Evolutionary conservation across 2,329 filamentous ascomycete genomes (phyloP), one percentile per base, ranked within the genome.

Genomic region (Botryotinia narcissicola): DNA sequence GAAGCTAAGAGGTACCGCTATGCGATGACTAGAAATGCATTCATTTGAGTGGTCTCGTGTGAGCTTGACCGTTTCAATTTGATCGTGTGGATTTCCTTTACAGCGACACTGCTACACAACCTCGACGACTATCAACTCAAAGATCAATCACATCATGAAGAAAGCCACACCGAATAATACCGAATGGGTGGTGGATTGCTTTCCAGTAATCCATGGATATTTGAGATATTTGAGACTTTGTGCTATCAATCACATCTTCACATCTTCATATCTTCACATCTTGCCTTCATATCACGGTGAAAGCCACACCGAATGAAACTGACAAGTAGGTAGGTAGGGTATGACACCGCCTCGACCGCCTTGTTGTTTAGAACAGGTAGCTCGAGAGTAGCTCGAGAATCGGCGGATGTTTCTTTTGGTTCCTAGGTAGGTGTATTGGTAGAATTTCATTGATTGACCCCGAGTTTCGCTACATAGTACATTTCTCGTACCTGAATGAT

Each of bases 81-180:
- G 62, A 64, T 64, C 62, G 40, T 64, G 62, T 64, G 62, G n/a
- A 35, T 32, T 64, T 64, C 9, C n/a, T 46, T 29, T 46, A 29
- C 14, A 35, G 40, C 44, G 6, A 44, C 61, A 46, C 40, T 14
- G 10, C n/a, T 32, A 32, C 29, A 14, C 40, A 44, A 44, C 42
- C 16, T 44, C 14, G 16, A 44, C 42, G 29, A 20, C n/a, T 32
- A 18, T 42, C 60, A 42, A 62, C 4, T 22, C 6, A 40, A 40
- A n/a, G 37, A 62, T 62, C 60, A 63, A 63, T 44, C 37, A 63
- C 42, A 63, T 44, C 40, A 22, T 44, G 32, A 37, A 12, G 25
- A 40, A 68, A 68, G 64, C 64, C 32, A 67, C 64, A 29, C 64
- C 64, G 64, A 67, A 44, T 54, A 25, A 40, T 20, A n/a, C 51